Percentiles rank a stretch among this genome's conserved stretches.
These are phyloP conservation scores for Lojkania enalia DNA, from an alignment of 2,329 filamentous ascomycete genomes.

Conservation along the genomic window DNA sequence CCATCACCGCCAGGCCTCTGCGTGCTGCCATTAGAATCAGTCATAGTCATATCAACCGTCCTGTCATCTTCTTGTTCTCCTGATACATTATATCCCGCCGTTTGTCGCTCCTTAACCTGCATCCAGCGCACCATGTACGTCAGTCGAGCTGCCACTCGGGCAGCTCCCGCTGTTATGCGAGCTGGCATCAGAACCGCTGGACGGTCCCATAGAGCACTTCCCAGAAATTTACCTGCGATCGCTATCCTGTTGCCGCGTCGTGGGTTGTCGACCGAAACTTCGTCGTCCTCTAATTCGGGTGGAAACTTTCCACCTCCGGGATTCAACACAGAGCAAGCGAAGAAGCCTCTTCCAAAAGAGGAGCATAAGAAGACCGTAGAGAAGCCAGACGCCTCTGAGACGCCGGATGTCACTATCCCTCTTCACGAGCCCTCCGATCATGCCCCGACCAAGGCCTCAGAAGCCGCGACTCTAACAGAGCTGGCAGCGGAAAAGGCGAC, in stretches of 20 bases:
- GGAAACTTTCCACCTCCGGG: slow-evolving; percentile 77
- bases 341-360: slow-evolving; percentile 74
- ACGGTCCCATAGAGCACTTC: slow-evolving; percentile 48
- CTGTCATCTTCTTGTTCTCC: background rate
- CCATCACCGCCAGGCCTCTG: background rate
- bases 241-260: slow-evolving; percentile 60
- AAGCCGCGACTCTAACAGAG: slow-evolving; percentile 60
- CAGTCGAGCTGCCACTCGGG: slow-evolving; percentile 48
- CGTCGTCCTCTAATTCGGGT: slow-evolving; percentile 50
- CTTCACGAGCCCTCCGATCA: slow-evolving; percentile 47
- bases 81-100: slow-evolving; percentile 1
- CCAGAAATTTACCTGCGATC: slow-evolving; percentile 58
- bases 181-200: slow-evolving; percentile 48
- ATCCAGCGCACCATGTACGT: slow-evolving; percentile 50
- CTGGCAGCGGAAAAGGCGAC: slow-evolving; percentile 64
- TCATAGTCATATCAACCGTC: background rate
- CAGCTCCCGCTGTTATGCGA: slow-evolving; percentile 53
- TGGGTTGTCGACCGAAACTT: slow-evolving; percentile 61
- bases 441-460: slow-evolving; percentile 53
- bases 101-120: slow-evolving; percentile 20
- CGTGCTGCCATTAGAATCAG: background rate
- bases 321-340: slow-evolving; percentile 87
- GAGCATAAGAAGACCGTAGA: slow-evolving; percentile 38
- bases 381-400: slow-evolving; percentile 28
- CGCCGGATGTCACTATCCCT: slow-evolving; percentile 38